Conservation (phyloP, 2,329 filamentous ascomycete genomes). For the Juglanconis sp. region DNA sequence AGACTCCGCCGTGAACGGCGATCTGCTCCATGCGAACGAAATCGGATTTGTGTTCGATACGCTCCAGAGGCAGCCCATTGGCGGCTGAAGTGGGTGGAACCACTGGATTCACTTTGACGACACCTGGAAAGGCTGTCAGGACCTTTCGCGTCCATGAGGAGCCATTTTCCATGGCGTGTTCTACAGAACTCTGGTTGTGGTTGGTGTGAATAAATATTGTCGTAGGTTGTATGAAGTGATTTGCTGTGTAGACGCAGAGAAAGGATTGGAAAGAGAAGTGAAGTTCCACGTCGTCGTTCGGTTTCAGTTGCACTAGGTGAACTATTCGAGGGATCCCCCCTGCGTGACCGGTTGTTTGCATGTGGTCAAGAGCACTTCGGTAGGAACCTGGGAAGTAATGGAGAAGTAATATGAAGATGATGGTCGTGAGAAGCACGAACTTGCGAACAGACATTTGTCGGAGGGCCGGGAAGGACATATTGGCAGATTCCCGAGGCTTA, state of each 20-base stretch:
- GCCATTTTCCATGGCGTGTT: slow-evolving; percentile 16
- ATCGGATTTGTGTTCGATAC: slow-evolving; percentile 26
- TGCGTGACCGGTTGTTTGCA: background rate
- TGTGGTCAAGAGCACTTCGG: background rate
- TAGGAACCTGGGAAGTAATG: background rate
- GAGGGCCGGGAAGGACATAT: background rate
- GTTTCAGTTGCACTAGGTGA: slow-evolving; percentile 25
- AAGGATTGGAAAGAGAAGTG: slow-evolving; percentile 24
- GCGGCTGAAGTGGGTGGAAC: slow-evolving; percentile 15
- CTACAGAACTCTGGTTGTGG: slow-evolving; percentile 10
- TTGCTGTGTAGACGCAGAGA: slow-evolving; percentile 24
- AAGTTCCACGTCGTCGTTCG: slow-evolving; percentile 16
- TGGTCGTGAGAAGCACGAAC: background rate
- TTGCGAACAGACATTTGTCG: background rate
- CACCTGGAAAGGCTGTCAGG: slow-evolving; percentile 20
- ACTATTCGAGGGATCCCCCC: slow-evolving; percentile 25
- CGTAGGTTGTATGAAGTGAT: slow-evolving; percentile 21
- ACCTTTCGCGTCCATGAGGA: slow-evolving; percentile 23
- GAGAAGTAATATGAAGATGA: background rate
- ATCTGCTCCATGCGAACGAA: slow-evolving; percentile 26
- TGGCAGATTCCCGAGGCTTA: background rate
- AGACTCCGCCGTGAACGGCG: slow-evolving; percentile 25
- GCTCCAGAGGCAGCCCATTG: slow-evolving; percentile 19
- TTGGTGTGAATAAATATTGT: slow-evolving; percentile 28
- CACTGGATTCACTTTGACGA: slow-evolving; percentile 19